phyloP scores from a whole-genome alignment of 1,139 yeast species.

The Scheffersomyces illinoinensis region DNA sequence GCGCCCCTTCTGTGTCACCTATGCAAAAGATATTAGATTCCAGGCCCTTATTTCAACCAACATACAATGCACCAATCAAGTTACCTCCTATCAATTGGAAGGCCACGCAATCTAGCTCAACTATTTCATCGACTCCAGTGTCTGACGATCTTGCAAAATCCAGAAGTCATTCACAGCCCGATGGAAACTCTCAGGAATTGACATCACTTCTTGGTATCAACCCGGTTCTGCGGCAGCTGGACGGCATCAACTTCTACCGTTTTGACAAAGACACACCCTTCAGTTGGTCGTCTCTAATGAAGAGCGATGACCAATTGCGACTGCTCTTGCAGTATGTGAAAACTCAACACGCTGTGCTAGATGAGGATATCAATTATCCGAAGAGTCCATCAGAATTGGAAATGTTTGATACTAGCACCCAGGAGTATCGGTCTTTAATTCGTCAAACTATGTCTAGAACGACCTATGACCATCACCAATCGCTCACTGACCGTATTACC shows the following conservation, averaged over 20 bases:
- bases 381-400: background rate
- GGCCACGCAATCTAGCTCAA: background rate
- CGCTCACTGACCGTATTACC: background rate
- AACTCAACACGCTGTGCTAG: slow-evolving; percentile 3
- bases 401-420: background rate
- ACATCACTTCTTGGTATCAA: background rate
- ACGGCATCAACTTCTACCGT: background rate
- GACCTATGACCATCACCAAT: background rate
- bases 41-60: background rate
- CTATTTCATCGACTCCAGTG: background rate
- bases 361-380: background rate
- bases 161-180: background rate
- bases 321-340: slow-evolving; percentile 6
- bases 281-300: slow-evolving; percentile 5
- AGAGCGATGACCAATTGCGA: slow-evolving; percentile 6
- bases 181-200: background rate
- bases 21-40: background rate
- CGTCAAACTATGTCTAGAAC: background rate
- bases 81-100: background rate
- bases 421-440: background rate
- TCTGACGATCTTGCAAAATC: background rate
- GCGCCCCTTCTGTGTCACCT: background rate
- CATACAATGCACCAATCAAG: background rate
- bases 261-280: background rate
- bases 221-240: background rate